Conservation (phyloP, 1,139 yeast species). For the Zygosaccharomyces sapae region DNA sequence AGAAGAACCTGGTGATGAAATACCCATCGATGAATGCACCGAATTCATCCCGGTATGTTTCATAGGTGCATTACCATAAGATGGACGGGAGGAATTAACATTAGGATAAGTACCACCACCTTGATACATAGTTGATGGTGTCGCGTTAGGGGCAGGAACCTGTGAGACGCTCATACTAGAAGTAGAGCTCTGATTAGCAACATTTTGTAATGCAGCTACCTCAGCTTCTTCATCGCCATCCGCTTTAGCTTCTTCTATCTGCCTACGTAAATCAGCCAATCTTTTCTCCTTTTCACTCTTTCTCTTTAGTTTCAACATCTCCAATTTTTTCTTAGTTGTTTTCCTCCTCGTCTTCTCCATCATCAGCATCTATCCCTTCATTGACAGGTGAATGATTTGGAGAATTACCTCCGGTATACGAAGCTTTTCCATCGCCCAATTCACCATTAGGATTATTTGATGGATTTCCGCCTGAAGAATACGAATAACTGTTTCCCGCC, state of each 20-base stretch:
- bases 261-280: constrained; percentile 35
- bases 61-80: not conserved
- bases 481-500: not conserved
- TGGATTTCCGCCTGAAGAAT: not conserved
- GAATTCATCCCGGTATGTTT: not conserved
- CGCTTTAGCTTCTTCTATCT: constrained; percentile 42
- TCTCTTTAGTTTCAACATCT: constrained; percentile 55
- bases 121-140: constrained; percentile 14
- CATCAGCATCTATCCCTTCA: constrained; percentile 16
- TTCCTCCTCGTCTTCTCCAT: constrained; percentile 39
- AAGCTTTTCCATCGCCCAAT: constrained; percentile 1
- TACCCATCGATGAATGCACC: not conserved
- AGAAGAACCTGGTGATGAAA: not conserved
- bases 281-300: constrained; percentile 39
- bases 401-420: constrained; percentile 2
- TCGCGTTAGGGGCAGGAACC: constrained; percentile 7
- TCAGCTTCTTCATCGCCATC: constrained; percentile 25
- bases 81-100: not conserved
- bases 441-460: constrained; percentile 10
- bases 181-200: constrained; percentile 4
- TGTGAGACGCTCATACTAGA: constrained; percentile 25
- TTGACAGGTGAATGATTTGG: not conserved
- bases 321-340: constrained; percentile 38
- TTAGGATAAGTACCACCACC: not conserved
- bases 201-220: constrained; percentile 10